Evolutionary conservation across 1,139 yeast species (phyloP), one percentile per base, ranked within the genome.

Genomic region (Geotrichum cucujoidarum): DNA sequence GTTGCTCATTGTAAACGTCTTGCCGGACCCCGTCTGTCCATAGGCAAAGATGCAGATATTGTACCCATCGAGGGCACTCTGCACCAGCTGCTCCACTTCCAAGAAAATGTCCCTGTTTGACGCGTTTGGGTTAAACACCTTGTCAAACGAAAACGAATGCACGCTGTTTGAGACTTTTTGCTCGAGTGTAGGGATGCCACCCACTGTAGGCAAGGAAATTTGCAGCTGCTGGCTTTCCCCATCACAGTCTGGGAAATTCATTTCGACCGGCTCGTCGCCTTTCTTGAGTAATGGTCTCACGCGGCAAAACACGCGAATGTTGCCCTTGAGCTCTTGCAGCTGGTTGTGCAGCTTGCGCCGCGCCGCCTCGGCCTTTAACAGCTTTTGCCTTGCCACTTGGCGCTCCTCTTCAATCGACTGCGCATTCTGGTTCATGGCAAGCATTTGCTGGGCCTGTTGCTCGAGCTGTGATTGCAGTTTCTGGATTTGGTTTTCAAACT

Each of bases 11-110:
- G 98, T 92, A 63, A 70, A 83, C 0, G 97, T 90, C 63, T 92
- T 92, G 3, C 98, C 98, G 0, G 97, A 89, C 0, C 98, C 97
- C 0, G 98, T 92, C 67, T 92, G 98, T 0, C 98, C 98, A 65
- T 92, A 92, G 0, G 98, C 96, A 70, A 92, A 89, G 1, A 92
- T 89, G 64, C 97, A 89, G 3, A 88, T 95, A 59, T 89, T 89
- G 61, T 74, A 82, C 0, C 98, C 98, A 68, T 92, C 95, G 30
- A 92, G 66, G 0, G 95, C 85, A 48, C 95, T 84, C 64, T 89
- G 96, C 1, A 92, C 83, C 27, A 90, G 67, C 62, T 90, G 95
- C 0, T 94, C 81, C 1, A 90, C 77, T 59, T 92, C 98, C 35
- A 78, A 83, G 65, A 89, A 92, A 0, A 92, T 77, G 27, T 77